Evolutionary conservation across 768 basidiomycete genomes (phyloP).

Genomic region (Leccinum imitatum): DNA sequence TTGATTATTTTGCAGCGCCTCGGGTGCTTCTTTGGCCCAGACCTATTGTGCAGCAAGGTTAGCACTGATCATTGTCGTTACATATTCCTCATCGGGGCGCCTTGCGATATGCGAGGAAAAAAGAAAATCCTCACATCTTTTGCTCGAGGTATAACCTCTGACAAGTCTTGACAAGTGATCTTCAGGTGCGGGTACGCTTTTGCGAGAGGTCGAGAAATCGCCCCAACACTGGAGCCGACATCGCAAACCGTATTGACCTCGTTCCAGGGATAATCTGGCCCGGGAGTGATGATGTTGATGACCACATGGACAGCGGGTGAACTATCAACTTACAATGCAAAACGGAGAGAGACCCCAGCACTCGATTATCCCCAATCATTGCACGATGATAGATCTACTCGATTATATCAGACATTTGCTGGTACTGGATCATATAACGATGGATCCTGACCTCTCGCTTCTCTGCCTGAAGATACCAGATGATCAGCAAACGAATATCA

Average conservation of each 20-base stretch:
- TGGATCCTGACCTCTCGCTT: conserved; percentile 11
- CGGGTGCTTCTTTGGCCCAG: neutral
- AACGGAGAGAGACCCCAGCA: conserved; percentile 18
- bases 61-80: neutral
- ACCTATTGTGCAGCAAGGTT: neutral
- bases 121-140: neutral
- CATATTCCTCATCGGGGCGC: neutral
- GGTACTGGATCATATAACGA: neutral
- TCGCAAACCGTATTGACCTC: neutral
- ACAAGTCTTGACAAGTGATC: neutral
- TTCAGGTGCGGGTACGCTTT: neutral
- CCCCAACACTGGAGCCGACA: neutral
- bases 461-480: conserved; percentile 12
- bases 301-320: neutral
- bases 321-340: neutral
- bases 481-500: neutral
- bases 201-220: neutral
- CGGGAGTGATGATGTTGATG: neutral
- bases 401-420: neutral
- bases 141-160: neutral
- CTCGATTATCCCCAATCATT: conserved; percentile 18
- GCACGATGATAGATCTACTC: conserved; percentile 22
- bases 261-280: neutral
- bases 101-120: neutral
- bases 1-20: conserved; percentile 12